These are phyloP conservation scores for Yamadazyma friedrichii DNA, from an alignment of 1,139 yeast species.

Conservation along the genomic window DNA sequence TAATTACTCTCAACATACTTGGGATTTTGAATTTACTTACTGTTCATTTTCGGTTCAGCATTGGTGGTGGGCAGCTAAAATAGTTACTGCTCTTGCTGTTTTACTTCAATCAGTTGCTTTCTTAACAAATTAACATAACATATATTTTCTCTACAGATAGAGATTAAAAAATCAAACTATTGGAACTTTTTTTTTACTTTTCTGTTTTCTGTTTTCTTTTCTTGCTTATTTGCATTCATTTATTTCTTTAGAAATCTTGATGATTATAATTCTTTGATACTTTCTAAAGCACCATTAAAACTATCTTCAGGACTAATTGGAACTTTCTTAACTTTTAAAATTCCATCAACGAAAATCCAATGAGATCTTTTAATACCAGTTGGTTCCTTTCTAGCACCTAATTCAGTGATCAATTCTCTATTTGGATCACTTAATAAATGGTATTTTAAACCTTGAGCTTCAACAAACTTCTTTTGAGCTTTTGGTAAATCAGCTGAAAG, in stretches of 20 bases:
- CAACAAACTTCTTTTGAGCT: conserved; percentile 73
- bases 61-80: conserved; percentile 90
- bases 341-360: conserved; percentile 83
- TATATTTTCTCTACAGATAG: too few relatives aligned
- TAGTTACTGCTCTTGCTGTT: conserved; percentile 46
- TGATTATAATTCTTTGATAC: conserved; percentile 30
- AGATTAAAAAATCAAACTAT: too few relatives aligned
- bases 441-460: conserved; percentile 70
- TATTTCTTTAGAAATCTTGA: too few relatives aligned
- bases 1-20: conserved; percentile 27
- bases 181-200: too few relatives aligned
- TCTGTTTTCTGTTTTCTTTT: too few relatives aligned
- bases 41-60: conserved; percentile 91
- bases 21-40: conserved; percentile 69
- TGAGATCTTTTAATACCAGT: conserved; percentile 83
- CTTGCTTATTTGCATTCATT: too few relatives aligned
- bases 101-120: conserved; percentile 33
- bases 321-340: conserved; percentile 59
- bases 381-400: conserved; percentile 85
- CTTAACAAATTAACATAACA: conserved; percentile 4
- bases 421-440: conserved; percentile 76
- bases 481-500: conserved; percentile 72
- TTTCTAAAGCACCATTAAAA: conserved; percentile 58
- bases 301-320: conserved; percentile 81
- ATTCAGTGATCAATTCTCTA: conserved; percentile 60